Conservation (phyloP, 164 flowering plant genomes). For the Vitis labrusca region DNA sequence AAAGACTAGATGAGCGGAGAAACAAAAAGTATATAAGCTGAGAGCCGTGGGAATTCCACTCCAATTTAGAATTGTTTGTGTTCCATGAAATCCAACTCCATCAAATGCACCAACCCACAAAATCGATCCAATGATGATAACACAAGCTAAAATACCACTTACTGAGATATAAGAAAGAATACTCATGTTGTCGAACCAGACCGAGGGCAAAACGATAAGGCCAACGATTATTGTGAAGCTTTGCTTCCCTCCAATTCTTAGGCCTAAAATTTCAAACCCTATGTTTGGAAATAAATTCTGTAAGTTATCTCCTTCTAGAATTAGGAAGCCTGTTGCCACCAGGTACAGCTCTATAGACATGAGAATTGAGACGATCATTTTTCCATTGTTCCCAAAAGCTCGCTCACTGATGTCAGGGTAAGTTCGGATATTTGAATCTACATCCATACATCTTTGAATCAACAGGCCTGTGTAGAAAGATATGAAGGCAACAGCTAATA, state of each 20-base stretch:
- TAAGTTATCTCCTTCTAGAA: constrained; percentile 25
- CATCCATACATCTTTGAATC: constrained; percentile 18
- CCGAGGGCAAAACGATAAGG: constrained; percentile 10
- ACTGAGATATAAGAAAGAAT: constrained; percentile 16
- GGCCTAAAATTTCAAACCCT: not conserved
- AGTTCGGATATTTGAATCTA: constrained; percentile 4
- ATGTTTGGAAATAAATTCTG: constrained; percentile 11
- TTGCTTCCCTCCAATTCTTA: constrained; percentile 8
- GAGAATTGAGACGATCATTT: constrained; percentile 10
- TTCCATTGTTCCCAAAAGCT: constrained; percentile 16
- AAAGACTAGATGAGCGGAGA: constrained; percentile 22
- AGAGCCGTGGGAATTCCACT: constrained; percentile 18
- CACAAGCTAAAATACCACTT: constrained; percentile 18
- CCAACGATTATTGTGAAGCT: constrained; percentile 11
- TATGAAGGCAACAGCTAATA: constrained; percentile 9
- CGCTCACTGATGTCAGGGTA: constrained; percentile 14
- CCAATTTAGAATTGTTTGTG: constrained; percentile 12
- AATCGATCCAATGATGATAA: constrained; percentile 3
- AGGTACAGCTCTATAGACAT: constrained; percentile 15
- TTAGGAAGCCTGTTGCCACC: constrained; percentile 15
- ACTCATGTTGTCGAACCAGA: constrained; percentile 12
- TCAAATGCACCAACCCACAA: constrained; percentile 2
- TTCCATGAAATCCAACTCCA: constrained; percentile 17
- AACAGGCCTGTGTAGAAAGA: constrained; percentile 11
- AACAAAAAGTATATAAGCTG: constrained; percentile 21